Evolutionary conservation across 768 basidiomycete species (phyloP), one percentile per base, ranked within the genome.

Genomic region (Leccinum disarticulatum): DNA sequence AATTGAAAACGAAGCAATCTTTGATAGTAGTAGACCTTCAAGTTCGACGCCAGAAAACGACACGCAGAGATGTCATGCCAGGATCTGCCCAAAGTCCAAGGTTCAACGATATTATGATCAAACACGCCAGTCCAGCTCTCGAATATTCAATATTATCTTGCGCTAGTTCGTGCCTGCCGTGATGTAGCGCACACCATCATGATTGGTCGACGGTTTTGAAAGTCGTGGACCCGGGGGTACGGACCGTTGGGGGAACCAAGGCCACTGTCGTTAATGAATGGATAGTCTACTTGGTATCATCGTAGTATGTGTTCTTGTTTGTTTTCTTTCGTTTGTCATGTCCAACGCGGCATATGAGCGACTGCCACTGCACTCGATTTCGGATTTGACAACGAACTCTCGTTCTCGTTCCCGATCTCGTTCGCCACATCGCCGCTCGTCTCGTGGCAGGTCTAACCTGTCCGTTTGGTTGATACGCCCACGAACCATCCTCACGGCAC

Each of bases 311-410:
- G 38, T 7, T 38, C 17, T 38, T 19, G 25, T 25, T 51, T 31
- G 41, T 53, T 35, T 54, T 17, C 56, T n/a, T 50, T 19, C 4
- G 1, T 10, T 36, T 28, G 58, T n/a, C 62, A 73, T 79, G 81
- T 74, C 77, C 41, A 73, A 76, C 60, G 69, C 67, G 59, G 75
- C 74, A 54, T 79, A 83, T 70, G 80, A 81, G 64, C 78, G 81
- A 53, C 75, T 83, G 13, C 83, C 83, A 33, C 76, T 82, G 76
- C 81, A 81, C 70, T 76, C 77, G 25, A 67, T 69, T 61, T 73
- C 68, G 70, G 58, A 75, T 68, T 60, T 68, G 65, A 46, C 43
- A 9, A 46, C 70, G 14, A 68, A 66, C 33, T 59, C 56, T 53
- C 56, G 50, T 49, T 62, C 63, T 52, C 66, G 64, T 54, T 65